phyloP scores from a whole-genome alignment of 2,329 filamentous ascomycete genomes.

The Neospermospora avenae region DNA sequence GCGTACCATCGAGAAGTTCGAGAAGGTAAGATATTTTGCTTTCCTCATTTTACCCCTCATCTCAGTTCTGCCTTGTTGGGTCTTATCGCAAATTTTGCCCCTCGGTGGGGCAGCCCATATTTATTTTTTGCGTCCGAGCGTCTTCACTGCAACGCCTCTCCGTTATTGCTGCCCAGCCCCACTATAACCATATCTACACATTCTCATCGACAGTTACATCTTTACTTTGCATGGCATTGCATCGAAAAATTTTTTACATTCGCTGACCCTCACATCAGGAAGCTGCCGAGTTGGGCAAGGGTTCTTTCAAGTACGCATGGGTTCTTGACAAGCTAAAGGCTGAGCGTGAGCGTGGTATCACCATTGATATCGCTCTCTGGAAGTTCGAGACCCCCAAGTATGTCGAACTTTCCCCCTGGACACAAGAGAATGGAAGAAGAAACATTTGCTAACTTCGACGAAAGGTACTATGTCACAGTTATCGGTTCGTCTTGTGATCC shows the following conservation, averaged over 20 bases:
- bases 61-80: conserved; percentile 14
- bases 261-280: conserved; percentile 56
- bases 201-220: conserved; percentile 13
- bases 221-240: too few species aligned
- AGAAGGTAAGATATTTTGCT: conserved; percentile 72
- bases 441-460: too few species aligned
- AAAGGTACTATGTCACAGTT: conserved; percentile 80
- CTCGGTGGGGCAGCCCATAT: conserved; percentile 34
- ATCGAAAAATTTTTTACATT: background rate
- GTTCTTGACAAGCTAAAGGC: conserved; percentile 99
- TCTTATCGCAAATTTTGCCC: conserved; percentile 32
- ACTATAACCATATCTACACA: conserved; percentile 12
- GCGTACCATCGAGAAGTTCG: conserved; percentile 99
- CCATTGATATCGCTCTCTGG: conserved; percentile 99
- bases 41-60: conserved; percentile 7
- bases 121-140: conserved; percentile 28
- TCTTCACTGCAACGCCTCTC: conserved; percentile 17
- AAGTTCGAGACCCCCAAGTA: conserved; percentile 99
- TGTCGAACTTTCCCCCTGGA: too few species aligned
- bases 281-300: conserved; percentile 98
- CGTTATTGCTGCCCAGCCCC: conserved; percentile 17
- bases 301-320: conserved; percentile 99
- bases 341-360: conserved; percentile 99
- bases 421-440: too few species aligned
- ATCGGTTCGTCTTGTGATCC: conserved; percentile 62